phyloP scores from a whole-genome alignment of 805 yeast species.

The Saccharomycopsis sp. region DNA sequence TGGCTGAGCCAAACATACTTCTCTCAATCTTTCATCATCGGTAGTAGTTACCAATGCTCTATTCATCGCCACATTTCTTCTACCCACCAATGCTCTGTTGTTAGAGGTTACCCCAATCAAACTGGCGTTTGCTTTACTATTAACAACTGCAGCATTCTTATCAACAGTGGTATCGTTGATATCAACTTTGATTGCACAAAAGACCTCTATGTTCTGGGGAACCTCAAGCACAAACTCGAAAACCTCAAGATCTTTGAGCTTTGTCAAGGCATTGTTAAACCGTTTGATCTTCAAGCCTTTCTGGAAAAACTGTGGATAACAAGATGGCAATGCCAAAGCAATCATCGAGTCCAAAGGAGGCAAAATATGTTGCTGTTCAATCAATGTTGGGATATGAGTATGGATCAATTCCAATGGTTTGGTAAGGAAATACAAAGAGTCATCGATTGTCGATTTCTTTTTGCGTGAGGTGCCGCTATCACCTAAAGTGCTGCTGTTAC shows the following conservation, averaged over 20 bases:
- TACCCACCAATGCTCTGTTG: constrained; percentile 19
- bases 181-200: constrained; percentile 49
- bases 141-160: not conserved
- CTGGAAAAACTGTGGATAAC: constrained; percentile 73
- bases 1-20: constrained; percentile 67
- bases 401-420: constrained; percentile 70
- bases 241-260: constrained; percentile 66
- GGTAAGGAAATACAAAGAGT: constrained; percentile 67
- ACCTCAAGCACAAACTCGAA: constrained; percentile 71
- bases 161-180: constrained; percentile 24
- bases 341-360: constrained; percentile 78
- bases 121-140: not conserved
- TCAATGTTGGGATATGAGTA: constrained; percentile 79
- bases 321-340: constrained; percentile 76
- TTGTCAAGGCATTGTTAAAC: constrained; percentile 71
- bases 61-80: constrained; percentile 5
- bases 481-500: constrained; percentile 28
- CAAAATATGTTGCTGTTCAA: constrained; percentile 74
- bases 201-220: constrained; percentile 64
- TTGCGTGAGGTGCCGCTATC: not conserved
- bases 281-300: constrained; percentile 53
- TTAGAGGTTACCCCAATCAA: constrained; percentile 12
- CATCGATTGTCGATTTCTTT: constrained; percentile 22
- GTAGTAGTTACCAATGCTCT: constrained; percentile 14
- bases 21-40: constrained; percentile 36